Base-by-base conservation (phyloP, 2,329 filamentous ascomycete genomes). In the Fragosphaeria purpurea region DNA sequence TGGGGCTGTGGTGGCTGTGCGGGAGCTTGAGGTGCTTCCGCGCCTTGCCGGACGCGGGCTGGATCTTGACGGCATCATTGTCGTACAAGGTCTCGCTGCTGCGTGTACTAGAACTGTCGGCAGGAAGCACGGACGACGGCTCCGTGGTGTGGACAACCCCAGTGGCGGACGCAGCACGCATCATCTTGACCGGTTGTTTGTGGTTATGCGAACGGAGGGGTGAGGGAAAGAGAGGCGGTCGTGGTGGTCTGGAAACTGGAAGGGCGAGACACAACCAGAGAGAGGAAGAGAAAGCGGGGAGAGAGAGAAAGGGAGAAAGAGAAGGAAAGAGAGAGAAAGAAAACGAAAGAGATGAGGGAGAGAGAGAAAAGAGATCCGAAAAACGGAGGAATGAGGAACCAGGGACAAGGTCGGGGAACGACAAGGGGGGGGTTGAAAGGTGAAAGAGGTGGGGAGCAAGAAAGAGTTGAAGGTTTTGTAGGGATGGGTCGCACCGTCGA, bases 41-140 rank as follows among this genome's bases (percentile, higher is more conserved):
- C 2, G 51, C 44, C 52, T 56, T 57, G 48, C 37, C 49, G 5
- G 37, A 35, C 22, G 37, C 31, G 31, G 55, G 49, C 7, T 55
- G 47, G 13, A 57, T 46, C 40, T 56, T 51, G 45, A 57, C 22
- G 22, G 22, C 38, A 34, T 60, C 58, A 53, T 65, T 63, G 51
- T 65, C 63, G 30, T 58, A 59, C 47, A 62, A 58, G 31, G 61
- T 63, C 47, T 65, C 62, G 53, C 64, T 66, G 45, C 61, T 65
- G 42, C 63, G 62, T 10, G 62, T 61, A 34, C 46, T 51, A 4
- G 52, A 43, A n/a, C 44, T 48, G 39, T 48, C 39, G 31, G 39
- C 44, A 6, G 44, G 44, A 9, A 40, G 13, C 4, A 33, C 35
- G 9, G 35, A 10, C 22, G 41, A 6, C 5, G 5, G 8, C 8